These are phyloP conservation scores for Tubosaeta sp. DNA, from an alignment of 768 basidiomycete species.

Conservation along the genomic window DNA sequence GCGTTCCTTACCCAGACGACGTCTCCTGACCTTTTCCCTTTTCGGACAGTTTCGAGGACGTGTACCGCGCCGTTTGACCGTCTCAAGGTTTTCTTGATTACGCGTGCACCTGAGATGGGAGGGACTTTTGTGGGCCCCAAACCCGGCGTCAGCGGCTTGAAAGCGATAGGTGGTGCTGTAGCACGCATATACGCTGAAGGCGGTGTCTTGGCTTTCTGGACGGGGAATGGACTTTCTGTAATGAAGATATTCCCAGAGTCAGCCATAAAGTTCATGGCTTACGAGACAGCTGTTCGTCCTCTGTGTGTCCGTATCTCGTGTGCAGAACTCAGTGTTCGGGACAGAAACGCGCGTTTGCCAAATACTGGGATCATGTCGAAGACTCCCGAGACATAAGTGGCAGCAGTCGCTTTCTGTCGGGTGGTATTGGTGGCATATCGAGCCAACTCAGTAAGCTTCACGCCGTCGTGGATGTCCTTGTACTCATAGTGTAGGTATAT, in stretches of 20 bases:
- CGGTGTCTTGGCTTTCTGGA: slow-evolving; percentile 91
- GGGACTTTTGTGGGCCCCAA: slow-evolving; percentile 44
- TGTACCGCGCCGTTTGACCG: slow-evolving; percentile 98
- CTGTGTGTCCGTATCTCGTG: slow-evolving; percentile 10
- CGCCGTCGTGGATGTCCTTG: slow-evolving; percentile 4
- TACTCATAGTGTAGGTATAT: slow-evolving; percentile 63
- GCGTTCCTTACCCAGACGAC: slow-evolving; percentile 3
- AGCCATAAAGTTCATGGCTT: slow-evolving; percentile 96
- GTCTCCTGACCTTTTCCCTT: slow-evolving; percentile 3
- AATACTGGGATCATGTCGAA: slow-evolving; percentile 86
- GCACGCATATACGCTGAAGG: slow-evolving; percentile 84
- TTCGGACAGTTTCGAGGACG: slow-evolving; percentile 76
- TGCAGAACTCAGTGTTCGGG: slow-evolving; percentile 15
- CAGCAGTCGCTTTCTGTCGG: slow-evolving; percentile 88
- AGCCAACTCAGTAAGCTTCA: slow-evolving; percentile 78
- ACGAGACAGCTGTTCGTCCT: slow-evolving; percentile 82
- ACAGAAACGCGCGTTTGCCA: slow-evolving; percentile 92
- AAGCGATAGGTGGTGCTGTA: slow-evolving; percentile 68
- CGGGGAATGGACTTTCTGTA: slow-evolving; percentile 93
- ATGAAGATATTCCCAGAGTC: slow-evolving; percentile 97
- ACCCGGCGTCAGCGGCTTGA: slow-evolving; percentile 49
- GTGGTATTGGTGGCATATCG: slow-evolving; percentile 92
- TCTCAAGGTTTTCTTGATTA: slow-evolving; percentile 94
- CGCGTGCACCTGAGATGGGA: slow-evolving; percentile 71
- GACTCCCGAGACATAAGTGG: slow-evolving; percentile 88